Base-by-base conservation (phyloP, 441 rosid species). In the Pelargonium australe region DNA sequence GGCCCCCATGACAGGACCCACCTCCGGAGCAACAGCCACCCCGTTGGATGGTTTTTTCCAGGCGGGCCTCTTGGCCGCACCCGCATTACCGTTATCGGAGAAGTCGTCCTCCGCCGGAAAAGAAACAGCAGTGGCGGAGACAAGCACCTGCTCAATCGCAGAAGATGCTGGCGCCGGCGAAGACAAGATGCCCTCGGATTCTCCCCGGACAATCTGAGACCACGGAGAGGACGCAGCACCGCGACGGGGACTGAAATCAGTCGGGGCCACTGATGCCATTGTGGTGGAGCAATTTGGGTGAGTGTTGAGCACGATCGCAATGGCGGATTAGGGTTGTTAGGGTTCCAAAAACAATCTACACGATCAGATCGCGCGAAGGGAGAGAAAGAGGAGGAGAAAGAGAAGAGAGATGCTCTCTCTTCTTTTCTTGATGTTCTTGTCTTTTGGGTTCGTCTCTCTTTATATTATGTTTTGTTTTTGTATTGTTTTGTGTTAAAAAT, bases 11-110 rank as follows among this genome's bases (percentile, higher is more conserved):
- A 90, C 87, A 14, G 87, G 77, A 37, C 79, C 91, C 1, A 72
- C 67, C 74, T 86, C 95, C 63, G 55, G 14, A 1, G 55, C 55
- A 5, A 2, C 55, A 47, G 65, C 64, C 5, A 81, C 78, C 4
- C 86, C 89, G 74, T 87, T 86, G 3, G 87, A 84, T 3, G 91
- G 97, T 77, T 71, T 81, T 62, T 77, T 89, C 97, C 97, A 89
- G 14, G 76, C 94, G 19, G 83, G 83, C 74, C 70, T 86, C 86
- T 83, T 55, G 14, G n/a, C 68, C 28, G 14, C 90, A 62, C 89
- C 92, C 0, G 79, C 87, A 87, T 85, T 75, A 64, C 76, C 85
- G 63, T 70, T 77, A 68, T 84, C 98, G 41, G 74, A 23, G 25
- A 23, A 23, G 25, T 23, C 63, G 68, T 82, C 88, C 16, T 55